Evolutionary conservation across 345 rosid genomes (phyloP), one percentile per base, ranked within the genome.

Genomic region (Reutealis trisperma): DNA sequence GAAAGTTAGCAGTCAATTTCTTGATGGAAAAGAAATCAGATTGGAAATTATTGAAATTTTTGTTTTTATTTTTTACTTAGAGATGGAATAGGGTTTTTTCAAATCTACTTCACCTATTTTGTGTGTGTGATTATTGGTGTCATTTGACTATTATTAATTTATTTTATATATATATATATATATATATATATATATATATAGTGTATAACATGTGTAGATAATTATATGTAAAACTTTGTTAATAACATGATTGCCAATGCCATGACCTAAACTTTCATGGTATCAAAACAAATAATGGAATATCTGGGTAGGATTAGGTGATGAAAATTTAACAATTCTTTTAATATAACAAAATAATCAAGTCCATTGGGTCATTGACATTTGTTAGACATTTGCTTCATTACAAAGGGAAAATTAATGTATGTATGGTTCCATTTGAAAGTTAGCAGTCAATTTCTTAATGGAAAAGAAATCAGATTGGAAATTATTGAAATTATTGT

Each of bases 231-330:
- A 63, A 32, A 5, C 19, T 37, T 34, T 42, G 32, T 70, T 15
- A 41, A 51, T 19, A 49, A 60, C 22, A 49, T 25, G 62, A 73
- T 57, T 76, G 55, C n/a, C 16, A 32, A 21, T 66, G 76, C 79
- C n/a, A 65, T 86, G 87, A 82, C 87, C 78, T 80, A 70, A 82
- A 76, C 78, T 80, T 80, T 73, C n/a, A n/a, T n/a, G n/a, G n/a
- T 52, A 60, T 68, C 77, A 59, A 72, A 69, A 66, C 24, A 75
- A 37, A 37, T 37, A 42, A 64, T 76, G 75, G 77, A n/a, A n/a
- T n/a, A n/a, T n/a, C n/a, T n/a, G n/a, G 74, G 55, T 32, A 44
- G 81, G 87, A 74, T 84, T 86, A 78, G 89, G 86, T 86, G 63
- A 58, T 77, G 78, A 78, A 66, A 70, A 37, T 49, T 77, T 57